Evolutionary conservation across 2,329 filamentous ascomycete genomes (phyloP).

Genomic region (Pleomassaria siparia): DNA sequence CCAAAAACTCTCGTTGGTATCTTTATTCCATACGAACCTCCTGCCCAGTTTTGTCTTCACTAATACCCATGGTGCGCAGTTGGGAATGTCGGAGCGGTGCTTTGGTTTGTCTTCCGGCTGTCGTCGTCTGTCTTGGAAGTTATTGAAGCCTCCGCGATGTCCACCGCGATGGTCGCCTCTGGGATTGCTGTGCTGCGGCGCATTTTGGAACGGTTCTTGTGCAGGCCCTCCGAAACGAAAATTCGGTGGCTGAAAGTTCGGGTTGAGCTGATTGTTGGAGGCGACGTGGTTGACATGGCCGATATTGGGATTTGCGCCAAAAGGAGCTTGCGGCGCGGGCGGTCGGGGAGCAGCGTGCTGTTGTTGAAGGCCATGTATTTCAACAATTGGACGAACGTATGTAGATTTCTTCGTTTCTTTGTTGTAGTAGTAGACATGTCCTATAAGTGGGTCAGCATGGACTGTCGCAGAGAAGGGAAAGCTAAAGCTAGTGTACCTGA

Average conservation of each 20-base stretch:
- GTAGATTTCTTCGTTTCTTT: conserved; percentile 80
- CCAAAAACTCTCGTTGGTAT: conserved; percentile 90
- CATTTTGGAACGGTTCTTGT: conserved; percentile 4
- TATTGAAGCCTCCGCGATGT: conserved; percentile 52
- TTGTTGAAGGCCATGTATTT: conserved; percentile 24
- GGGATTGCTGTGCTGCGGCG: not conserved
- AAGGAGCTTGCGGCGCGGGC: conserved; percentile 6
- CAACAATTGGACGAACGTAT: conserved; percentile 67
- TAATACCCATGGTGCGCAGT: conserved; percentile 82
- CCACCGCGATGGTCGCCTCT: conserved; percentile 6
- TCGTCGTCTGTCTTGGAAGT: conserved; percentile 62
- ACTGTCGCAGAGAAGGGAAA: conserved; percentile 17
- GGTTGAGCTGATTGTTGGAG: conserved; percentile 8
- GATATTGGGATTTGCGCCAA: conserved; percentile 9
- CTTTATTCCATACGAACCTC: conserved; percentile 85
- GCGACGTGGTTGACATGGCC: conserved; percentile 40
- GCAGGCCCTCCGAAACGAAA: not conserved
- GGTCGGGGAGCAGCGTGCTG: conserved; percentile 7
- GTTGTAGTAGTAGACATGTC: conserved; percentile 89
- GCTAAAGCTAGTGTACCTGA: conserved; percentile 57
- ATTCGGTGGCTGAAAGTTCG: not conserved
- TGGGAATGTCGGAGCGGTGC: conserved; percentile 75
- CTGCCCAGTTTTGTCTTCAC: conserved; percentile 91
- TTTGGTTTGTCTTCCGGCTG: conserved; percentile 79
- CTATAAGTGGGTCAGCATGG: conserved; percentile 44